Base-by-base conservation (phyloP, 2,329 filamentous ascomycete species). In the Penicillium sp. region DNA sequence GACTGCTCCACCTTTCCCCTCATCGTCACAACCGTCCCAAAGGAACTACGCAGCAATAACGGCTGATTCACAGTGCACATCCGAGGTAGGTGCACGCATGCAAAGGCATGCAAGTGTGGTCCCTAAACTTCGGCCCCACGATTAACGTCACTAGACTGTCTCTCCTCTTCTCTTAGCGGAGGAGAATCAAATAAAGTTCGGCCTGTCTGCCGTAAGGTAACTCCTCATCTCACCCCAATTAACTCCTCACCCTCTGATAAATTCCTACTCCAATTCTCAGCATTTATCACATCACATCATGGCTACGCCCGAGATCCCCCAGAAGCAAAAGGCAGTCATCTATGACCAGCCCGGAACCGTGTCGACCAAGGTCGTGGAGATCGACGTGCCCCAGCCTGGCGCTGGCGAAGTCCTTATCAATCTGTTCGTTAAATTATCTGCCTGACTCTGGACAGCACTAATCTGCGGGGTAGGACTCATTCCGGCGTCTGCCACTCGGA, bases 401-500 rank as follows among this genome's bases (percentile, higher is more conserved):
- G 70, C 81, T 0, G 86, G 86, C 56, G 81, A 89, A 67, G 84
- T 88, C 4, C 72, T 88, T 53, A 79, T 88, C 61, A 85, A 86
- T 61, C 69, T 88, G 82, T 85, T 73, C 62, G 65, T 66, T n/a
- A n/a, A 64, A 50, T 27, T 21, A 21, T 39, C 51, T 58, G 37
- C 6, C 4, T 27, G 6, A 10, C 14, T 31, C 9, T 14, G 19
- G 1, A 27, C 1, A 16, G 24, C 22, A 29, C 59, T 56, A 33
- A 53, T 35, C 22, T 6, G 3, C 22, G 33, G 2, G 50, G 26
- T 56, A 82, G 81, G 37, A 84, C 86, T 4, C 85, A 88, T 66
- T 84, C 83, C 0, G 86, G 86, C 49, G 85, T 88, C 46, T 88
- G 86, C 72, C 86, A 88, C 68, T 85, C 81, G 2, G 86, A 89